A percentile compares a stretch with the other conserved stretches of the same genome.
Evolutionary conservation across 129 eudicot species (phyloP).

Genomic region (Centaurea solstitialis): DNA sequence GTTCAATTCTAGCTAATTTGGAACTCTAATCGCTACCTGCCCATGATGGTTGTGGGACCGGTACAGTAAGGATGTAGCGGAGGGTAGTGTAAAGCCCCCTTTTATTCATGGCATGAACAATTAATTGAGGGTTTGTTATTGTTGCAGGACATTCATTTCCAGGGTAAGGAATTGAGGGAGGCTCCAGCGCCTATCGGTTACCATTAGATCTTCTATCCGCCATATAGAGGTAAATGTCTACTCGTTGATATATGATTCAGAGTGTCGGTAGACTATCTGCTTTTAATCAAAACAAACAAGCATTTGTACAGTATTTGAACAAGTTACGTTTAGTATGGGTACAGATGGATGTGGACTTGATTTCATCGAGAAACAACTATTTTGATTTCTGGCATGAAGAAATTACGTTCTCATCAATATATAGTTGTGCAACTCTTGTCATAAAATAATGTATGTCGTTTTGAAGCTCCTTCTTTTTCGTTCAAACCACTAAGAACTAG

Average conservation of each 20-base stretch:
- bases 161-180: slow-evolving; percentile 85
- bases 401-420: too few relatives aligned
- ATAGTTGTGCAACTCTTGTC: too few relatives aligned
- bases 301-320: slow-evolving; percentile 10
- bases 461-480: too few relatives aligned
- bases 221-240: not conserved
- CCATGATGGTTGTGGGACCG: not conserved
- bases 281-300: slow-evolving; percentile 2
- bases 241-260: not conserved
- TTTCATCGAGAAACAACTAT: too few relatives aligned
- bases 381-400: too few relatives aligned
- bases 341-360: too few relatives aligned
- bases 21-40: not conserved
- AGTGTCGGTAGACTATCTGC: not conserved
- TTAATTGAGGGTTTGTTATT: not conserved
- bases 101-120: not conserved
- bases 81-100: not conserved
- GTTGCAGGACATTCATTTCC: slow-evolving; percentile 88
- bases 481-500: too few relatives aligned
- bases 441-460: too few relatives aligned
- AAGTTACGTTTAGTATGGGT: not conserved
- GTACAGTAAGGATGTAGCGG: not conserved
- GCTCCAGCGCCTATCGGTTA: slow-evolving; percentile 92
- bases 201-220: slow-evolving; percentile 38
- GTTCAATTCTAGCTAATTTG: too few relatives aligned